These are phyloP conservation scores for Zalaria obscura DNA, from an alignment of 2,329 filamentous ascomycete genomes.

Conservation along the genomic window DNA sequence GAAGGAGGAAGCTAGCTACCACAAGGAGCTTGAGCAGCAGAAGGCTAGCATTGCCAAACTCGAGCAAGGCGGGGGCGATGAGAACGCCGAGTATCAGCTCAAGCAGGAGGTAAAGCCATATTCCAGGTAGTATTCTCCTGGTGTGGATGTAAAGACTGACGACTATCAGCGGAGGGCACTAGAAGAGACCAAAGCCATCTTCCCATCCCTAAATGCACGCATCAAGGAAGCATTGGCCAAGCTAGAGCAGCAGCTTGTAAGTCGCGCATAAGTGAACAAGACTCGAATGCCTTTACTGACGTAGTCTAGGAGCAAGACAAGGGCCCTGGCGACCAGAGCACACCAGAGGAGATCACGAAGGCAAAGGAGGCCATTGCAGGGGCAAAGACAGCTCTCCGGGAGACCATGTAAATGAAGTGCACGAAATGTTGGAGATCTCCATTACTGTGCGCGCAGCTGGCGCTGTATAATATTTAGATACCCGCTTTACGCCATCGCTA, in stretches of 20 bases:
- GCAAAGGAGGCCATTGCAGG: slow-evolving; percentile 26
- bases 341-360: slow-evolving; percentile 30
- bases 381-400: slow-evolving; percentile 25
- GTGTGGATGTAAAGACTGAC: not conserved
- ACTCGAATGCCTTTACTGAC: not conserved
- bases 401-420: slow-evolving; percentile 13
- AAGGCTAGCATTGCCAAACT: slow-evolving; percentile 56
- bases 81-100: slow-evolving; percentile 64
- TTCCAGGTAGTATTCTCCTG: not conserved
- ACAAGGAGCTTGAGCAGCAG: slow-evolving; percentile 69
- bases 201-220: slow-evolving; percentile 56
- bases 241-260: slow-evolving; percentile 63
- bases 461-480: too few relatives aligned
- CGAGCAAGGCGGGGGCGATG: slow-evolving; percentile 36
- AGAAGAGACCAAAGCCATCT: slow-evolving; percentile 77
- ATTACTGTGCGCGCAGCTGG: too few relatives aligned
- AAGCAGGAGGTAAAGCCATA: slow-evolving; percentile 63
- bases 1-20: slow-evolving; percentile 84
- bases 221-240: slow-evolving; percentile 58
- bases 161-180: slow-evolving; percentile 53
- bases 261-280: slow-evolving; percentile 20
- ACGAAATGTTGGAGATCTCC: too few relatives aligned
- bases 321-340: slow-evolving; percentile 21
- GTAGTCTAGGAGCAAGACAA: slow-evolving; percentile 24
- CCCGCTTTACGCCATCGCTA: too few relatives aligned